Evolutionary conservation across 345 rosid species (phyloP).

Genomic region (Orychophragmus violaceus): DNA sequence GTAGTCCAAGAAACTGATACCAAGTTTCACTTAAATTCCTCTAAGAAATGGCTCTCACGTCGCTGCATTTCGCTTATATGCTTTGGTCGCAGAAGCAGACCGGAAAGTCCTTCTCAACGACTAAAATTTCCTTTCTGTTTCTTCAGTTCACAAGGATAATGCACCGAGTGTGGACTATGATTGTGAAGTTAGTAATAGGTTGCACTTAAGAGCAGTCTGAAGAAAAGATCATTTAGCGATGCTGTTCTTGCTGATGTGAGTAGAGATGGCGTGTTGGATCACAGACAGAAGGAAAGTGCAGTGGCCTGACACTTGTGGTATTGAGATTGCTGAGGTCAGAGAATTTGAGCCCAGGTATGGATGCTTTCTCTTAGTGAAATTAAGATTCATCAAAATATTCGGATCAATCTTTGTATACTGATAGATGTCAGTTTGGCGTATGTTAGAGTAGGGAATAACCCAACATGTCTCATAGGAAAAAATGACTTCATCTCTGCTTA

Average conservation of each 20-base stretch:
- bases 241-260: conserved; percentile 42
- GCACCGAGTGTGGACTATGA: conserved; percentile 33
- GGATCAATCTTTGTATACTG: not conserved
- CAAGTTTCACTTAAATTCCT: conserved; percentile 70
- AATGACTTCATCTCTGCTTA: not conserved
- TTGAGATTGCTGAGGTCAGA: conserved; percentile 75
- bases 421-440: not conserved
- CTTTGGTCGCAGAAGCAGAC: conserved; percentile 78
- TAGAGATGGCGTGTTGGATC: conserved; percentile 38
- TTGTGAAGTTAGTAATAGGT: conserved; percentile 35
- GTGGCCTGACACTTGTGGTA: conserved; percentile 90
- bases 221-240: conserved; percentile 45
- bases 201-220: conserved; percentile 70
- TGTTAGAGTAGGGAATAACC: not conserved
- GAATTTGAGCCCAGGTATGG: conserved; percentile 96
- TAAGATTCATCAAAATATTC: not conserved
- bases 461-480: not conserved
- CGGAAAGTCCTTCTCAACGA: conserved; percentile 50
- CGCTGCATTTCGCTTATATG: conserved; percentile 80
- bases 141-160: conserved; percentile 18
- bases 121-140: conserved; percentile 45
- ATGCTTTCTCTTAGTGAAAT: not conserved
- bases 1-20: conserved; percentile 73
- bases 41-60: conserved; percentile 61
- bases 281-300: conserved; percentile 77